These are phyloP conservation scores for Ramaria rubella DNA, from an alignment of 768 basidiomycete species.

Conservation along the genomic window DNA sequence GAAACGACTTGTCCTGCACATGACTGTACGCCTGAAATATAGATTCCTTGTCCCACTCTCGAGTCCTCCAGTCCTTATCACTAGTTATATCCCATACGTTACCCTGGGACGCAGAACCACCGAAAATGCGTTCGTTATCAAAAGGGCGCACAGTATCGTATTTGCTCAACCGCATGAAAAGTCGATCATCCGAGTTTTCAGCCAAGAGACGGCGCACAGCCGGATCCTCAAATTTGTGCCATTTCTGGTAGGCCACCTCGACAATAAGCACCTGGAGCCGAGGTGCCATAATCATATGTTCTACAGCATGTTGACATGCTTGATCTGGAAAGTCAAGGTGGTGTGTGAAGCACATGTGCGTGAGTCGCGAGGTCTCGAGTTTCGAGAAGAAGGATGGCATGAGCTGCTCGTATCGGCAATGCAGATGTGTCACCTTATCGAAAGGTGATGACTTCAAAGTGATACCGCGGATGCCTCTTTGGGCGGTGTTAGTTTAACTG, in stretches of 20 bases:
- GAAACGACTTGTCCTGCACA: background rate
- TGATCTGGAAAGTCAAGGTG: background rate
- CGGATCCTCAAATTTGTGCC: conserved; percentile 2
- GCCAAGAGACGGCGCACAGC: background rate
- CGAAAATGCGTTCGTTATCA: background rate
- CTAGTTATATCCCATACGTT: background rate
- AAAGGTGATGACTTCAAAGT: background rate
- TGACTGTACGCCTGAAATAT: background rate
- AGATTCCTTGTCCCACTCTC: background rate
- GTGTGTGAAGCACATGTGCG: conserved; percentile 11
- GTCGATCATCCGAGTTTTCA: background rate
- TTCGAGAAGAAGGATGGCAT: background rate
- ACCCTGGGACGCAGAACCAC: background rate
- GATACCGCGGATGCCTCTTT: conserved; percentile 3
- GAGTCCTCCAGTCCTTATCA: background rate
- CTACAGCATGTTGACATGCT: background rate
- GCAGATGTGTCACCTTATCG: background rate
- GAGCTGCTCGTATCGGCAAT: conserved; percentile 8
- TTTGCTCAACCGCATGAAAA: conserved; percentile 6
- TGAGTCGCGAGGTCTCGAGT: background rate
- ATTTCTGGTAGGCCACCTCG: conserved; percentile 1
- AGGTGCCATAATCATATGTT: background rate
- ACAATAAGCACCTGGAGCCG: conserved; percentile 5
- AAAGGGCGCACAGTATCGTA: conserved; percentile 3
- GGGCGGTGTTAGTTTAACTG: background rate